Base-by-base conservation (phyloP, 495 filamentous ascomycete species). In the Entonaema liquescens region DNA sequence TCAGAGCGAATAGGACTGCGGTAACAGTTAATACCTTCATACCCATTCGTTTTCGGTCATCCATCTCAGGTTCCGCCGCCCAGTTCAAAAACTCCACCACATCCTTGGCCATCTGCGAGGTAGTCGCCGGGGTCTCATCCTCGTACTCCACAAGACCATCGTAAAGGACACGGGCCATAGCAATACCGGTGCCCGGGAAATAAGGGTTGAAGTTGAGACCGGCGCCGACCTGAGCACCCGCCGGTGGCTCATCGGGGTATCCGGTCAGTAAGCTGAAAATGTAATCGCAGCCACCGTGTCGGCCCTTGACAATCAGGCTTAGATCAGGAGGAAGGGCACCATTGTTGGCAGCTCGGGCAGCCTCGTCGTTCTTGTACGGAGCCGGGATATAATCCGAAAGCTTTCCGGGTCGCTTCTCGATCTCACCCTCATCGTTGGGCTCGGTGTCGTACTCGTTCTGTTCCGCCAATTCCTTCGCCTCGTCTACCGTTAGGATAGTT, bases 161-260 rank as follows among this genome's bases (percentile, higher is more conserved):
- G 83, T 95, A 99, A 49, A 99, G 88, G 62, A 98, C 95, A 86
- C 96, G 94, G 74, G 91, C 94, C 96, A 99, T 99, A 74, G 92
- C 96, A 81, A 99, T 99, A 74, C 94, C 95, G 69, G 95, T 98
- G 74, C 96, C 96, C 57, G 95, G 95, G 89, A 99, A 99, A 86
- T 98, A 99, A 28, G 95, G 95, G 89, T 99, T 99, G 89, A 99
- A 99, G 88, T 98, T 97, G 79, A 99, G 89, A 69, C 95, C 95
- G 65, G 89, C 87, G 64, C 87, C 86, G 70, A 99, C 88, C 66
- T 83, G 80, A 67, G 89, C 93, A 74, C 95, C 95, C 42, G 95
- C 91, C 12, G 95, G 95, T 53, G 93, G 88, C 84, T 99, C 95
- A 74, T 99, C 95, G 61, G 95, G 95, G 80, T 99, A 99, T 67